Evolutionary conservation across 306 rosid genomes (phyloP).

Genomic region (Pterocarpus macrocarpus): DNA sequence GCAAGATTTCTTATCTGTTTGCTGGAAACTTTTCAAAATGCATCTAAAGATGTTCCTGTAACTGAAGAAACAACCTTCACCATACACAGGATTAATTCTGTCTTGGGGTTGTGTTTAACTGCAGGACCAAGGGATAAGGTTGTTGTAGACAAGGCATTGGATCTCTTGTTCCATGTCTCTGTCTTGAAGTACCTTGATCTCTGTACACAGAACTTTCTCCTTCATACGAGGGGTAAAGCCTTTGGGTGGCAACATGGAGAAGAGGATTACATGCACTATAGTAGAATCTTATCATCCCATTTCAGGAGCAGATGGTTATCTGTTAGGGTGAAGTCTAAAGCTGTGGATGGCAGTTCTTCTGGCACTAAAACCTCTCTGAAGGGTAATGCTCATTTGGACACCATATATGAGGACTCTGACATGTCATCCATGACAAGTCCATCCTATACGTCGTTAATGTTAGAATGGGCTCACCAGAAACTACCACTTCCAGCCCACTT

Average conservation of each 20-base stretch:
- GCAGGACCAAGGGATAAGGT: conserved; percentile 78
- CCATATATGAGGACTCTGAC: conserved; percentile 83
- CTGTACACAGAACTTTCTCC: conserved; percentile 63
- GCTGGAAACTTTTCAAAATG: conserved; percentile 58
- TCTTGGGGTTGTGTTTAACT: conserved; percentile 67
- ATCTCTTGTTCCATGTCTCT: conserved; percentile 63
- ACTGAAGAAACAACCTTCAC: conserved; percentile 60
- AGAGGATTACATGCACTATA: conserved; percentile 69
- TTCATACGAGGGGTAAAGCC: conserved; percentile 51
- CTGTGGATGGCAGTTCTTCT: conserved; percentile 44
- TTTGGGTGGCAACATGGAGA: conserved; percentile 71
- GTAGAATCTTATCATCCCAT: conserved; percentile 78
- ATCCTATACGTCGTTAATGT: conserved; percentile 55
- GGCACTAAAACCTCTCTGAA: conserved; percentile 54
- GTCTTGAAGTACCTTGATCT: conserved; percentile 69
- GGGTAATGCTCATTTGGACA: conserved; percentile 58
- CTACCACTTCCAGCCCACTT: conserved; percentile 85
- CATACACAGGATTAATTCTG: conserved; percentile 62
- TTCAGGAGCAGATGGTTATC: conserved; percentile 84
- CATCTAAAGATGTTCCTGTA: conserved; percentile 37
- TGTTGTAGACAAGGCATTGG: conserved; percentile 63
- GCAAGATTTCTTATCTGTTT: conserved; percentile 65
- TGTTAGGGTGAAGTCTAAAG: conserved; percentile 66
- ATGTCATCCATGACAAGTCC: conserved; percentile 47
- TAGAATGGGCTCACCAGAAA: conserved; percentile 92